Base-by-base conservation (phyloP, 2,329 filamentous ascomycete species). In the Laburnicola sp. region DNA sequence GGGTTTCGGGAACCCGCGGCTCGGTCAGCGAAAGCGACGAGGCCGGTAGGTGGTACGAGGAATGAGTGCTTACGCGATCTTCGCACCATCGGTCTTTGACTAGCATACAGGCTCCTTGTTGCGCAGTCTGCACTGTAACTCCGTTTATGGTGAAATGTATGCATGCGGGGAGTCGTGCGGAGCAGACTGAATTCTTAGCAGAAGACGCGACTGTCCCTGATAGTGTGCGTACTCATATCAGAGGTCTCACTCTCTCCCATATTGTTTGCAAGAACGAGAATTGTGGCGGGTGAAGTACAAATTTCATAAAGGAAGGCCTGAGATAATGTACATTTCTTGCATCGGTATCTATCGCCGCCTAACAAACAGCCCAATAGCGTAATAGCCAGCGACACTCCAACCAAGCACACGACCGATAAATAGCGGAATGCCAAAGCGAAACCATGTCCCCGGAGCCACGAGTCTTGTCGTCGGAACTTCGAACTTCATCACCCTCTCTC, bases 351-450 rank as follows among this genome's bases (percentile, higher is more conserved):
- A n/a, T 32, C n/a, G 25, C 21, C 6, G 16, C 28, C 26, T 6
- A 5, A 16, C 34, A 8, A 47, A 27, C 10, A 47, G 21, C n/a
- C n/a, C 28, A n/a, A 16, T 43, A 9, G 26, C 34, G 4, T 39
- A 11, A 39, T 26, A 50, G 2, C n/a, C 6, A 3, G 7, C 2
- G 21, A 50, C 6, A 22, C 26, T 40, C 23, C 26, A 38, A 21
- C 52, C 52, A 27, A 54, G 16, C 16, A 48, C 11, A n/a, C 7
- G 35, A 28, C 52, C 48, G 36, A 54, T 11, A 25, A 28, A 7
- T 21, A 51, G 26, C 10, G 52, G 52, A 16, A 54, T 4, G 4
- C 52, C 52, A 30, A 40, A 54, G n/a, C 26, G 40, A 11, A 51
- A 31, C 48, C 52, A 54, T 2, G 48, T 30, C 31, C 6, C 32